Percentiles rank a stretch among this genome's conserved stretches.
Evolutionary conservation across 305 asterid genomes (phyloP).

Genomic region (Rubia occidens): DNA sequence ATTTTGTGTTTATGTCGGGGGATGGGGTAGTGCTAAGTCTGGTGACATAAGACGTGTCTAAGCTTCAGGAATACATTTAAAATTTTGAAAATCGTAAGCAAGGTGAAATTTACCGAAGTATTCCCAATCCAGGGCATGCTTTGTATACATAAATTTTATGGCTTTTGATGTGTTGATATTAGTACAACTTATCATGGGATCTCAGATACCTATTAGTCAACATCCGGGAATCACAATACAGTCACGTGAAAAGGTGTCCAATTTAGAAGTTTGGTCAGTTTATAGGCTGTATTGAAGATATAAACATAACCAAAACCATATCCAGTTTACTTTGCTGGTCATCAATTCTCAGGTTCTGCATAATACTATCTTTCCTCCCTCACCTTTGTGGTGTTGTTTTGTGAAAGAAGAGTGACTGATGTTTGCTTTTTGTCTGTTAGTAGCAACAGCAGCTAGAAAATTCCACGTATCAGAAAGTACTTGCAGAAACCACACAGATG

Average conservation of each 20-base stretch:
- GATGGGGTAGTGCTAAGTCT: not conserved
- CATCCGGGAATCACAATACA: not conserved
- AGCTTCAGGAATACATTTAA: not conserved
- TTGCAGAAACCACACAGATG: constrained; percentile 70
- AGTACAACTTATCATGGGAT: not conserved
- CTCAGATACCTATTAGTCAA: not conserved
- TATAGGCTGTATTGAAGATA: not conserved
- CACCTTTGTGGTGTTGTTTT: not conserved
- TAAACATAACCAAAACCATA: not conserved
- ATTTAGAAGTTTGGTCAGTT: not conserved
- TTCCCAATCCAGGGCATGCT: too few species aligned
- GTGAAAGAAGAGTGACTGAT: constrained; percentile 22
- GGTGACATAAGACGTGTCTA: not conserved
- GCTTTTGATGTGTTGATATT: not conserved
- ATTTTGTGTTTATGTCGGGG: not conserved
- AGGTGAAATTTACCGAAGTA: not conserved
- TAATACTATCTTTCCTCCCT: not conserved
- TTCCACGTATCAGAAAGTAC: constrained; percentile 48
- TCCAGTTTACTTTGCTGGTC: not conserved
- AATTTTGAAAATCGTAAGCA: not conserved
- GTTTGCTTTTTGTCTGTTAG: constrained; percentile 51
- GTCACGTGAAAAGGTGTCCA: not conserved
- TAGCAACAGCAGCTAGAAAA: constrained; percentile 75
- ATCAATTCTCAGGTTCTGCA: not conserved
- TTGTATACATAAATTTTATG: not conserved